A percentile compares a stretch with the other conserved stretches of the same genome.
Conservation (phyloP, 257 asterid genomes). For the Nicotiana knightiana region DNA sequence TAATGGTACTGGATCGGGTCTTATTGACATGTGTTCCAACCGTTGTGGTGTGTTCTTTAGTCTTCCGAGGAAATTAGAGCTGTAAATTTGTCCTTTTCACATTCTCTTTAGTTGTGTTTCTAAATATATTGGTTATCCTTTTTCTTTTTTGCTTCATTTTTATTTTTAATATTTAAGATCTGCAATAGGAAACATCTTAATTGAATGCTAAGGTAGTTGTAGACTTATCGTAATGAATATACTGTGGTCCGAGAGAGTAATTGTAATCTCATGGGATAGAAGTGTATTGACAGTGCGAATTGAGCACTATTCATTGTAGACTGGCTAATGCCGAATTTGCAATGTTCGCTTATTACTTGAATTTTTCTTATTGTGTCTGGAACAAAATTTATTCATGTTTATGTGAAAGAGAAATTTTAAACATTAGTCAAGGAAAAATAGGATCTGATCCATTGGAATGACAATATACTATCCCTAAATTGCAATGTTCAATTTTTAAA, state of each 20-base stretch:
- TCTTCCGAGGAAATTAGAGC: neutral
- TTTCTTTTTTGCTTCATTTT: neutral
- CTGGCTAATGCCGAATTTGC: too few species aligned
- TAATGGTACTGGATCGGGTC: neutral
- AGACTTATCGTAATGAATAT: neutral
- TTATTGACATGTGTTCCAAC: neutral
- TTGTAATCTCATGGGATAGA: neutral
- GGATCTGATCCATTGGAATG: neutral
- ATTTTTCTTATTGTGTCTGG: neutral
- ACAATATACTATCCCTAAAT: neutral
- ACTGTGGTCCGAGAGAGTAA: neutral
- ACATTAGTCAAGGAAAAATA: neutral
- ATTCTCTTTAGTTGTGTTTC: neutral
- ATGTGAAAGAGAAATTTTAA: neutral
- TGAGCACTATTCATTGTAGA: neutral
- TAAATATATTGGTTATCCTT: neutral
- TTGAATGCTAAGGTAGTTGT: neutral
- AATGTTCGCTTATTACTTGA: neutral
- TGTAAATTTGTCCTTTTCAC: neutral
- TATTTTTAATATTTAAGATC: neutral
- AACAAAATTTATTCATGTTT: neutral
- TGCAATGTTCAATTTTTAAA: too few species aligned
- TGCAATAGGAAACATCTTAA: neutral
- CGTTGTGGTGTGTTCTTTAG: neutral
- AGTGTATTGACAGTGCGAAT: neutral